phyloP scores from a whole-genome alignment of 2,329 filamentous ascomycete species.

The Pseudocercospora macadamiae region DNA sequence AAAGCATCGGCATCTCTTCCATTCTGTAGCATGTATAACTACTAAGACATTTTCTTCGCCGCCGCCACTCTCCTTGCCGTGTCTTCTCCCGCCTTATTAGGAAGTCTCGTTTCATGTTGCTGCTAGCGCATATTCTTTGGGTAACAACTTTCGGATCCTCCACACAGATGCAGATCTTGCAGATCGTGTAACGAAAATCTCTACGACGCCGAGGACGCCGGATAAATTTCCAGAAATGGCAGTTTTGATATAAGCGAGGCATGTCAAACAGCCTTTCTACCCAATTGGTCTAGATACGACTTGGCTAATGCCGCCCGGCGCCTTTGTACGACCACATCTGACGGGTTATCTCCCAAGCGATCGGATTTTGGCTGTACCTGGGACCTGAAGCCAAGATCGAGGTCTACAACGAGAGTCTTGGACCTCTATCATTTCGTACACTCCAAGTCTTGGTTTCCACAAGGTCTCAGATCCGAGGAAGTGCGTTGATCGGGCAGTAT shows the following conservation, averaged over 20 bases:
- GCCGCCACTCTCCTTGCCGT: too few relatives aligned
- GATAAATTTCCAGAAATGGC: not conserved
- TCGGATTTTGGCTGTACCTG: not conserved
- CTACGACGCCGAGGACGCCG: not conserved
- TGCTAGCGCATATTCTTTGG: not conserved
- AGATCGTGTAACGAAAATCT: not conserved
- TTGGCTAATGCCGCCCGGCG: not conserved
- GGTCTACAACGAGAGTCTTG: not conserved
- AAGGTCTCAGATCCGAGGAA: too few relatives aligned
- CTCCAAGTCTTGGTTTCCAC: too few relatives aligned
- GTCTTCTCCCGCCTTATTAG: too few relatives aligned
- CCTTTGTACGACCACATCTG: not conserved
- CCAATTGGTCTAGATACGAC: not conserved
- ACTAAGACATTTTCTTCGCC: too few relatives aligned
- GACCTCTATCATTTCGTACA: not conserved
- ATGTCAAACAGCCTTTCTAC: not conserved
- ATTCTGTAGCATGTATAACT: not conserved
- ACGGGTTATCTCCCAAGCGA: not conserved
- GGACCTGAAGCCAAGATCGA: not conserved
- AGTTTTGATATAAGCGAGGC: not conserved
- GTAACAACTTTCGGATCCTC: not conserved
- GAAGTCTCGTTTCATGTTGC: not conserved
- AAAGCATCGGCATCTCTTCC: not conserved
- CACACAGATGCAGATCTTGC: conserved; percentile 1
- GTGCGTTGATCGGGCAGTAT: too few relatives aligned